A percentile compares a stretch with the other conserved stretches of the same genome.
Evolutionary conservation across 2,329 filamentous ascomycete genomes (phyloP).

Genomic region (Emergomyces africanus): DNA sequence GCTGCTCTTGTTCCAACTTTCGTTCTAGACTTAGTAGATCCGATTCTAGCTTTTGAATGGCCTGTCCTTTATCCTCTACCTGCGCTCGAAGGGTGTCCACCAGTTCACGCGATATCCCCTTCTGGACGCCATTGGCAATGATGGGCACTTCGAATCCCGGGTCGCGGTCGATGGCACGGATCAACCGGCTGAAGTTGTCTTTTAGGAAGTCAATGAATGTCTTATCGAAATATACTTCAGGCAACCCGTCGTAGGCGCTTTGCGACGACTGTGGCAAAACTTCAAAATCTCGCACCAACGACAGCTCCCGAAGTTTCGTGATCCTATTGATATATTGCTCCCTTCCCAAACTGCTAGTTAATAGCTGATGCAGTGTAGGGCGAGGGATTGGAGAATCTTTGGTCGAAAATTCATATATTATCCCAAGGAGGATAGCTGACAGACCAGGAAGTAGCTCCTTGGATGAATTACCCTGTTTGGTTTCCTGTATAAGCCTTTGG

Average conservation of each 20-base stretch:
- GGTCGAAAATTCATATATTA: conserved; percentile 93
- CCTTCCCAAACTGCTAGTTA: conserved; percentile 64
- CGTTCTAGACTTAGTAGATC: conserved; percentile 43
- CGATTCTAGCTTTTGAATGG: conserved; percentile 44
- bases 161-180: conserved; percentile 78
- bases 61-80: conserved; percentile 57
- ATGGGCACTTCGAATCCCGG: conserved; percentile 78
- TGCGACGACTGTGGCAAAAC: conserved; percentile 60
- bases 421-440: conserved; percentile 70
- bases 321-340: conserved; percentile 80
- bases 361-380: conserved; percentile 63
- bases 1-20: conserved; percentile 55
- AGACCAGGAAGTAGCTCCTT: conserved; percentile 65
- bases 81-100: conserved; percentile 74
- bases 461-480: conserved; percentile 48
- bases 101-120: conserved; percentile 85
- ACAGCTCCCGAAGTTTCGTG: conserved; percentile 61
- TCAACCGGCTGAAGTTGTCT: conserved; percentile 80
- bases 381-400: conserved; percentile 89
- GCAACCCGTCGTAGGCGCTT: conserved; percentile 42
- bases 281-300: conserved; percentile 77
- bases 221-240: conserved; percentile 74
- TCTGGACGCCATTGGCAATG: conserved; percentile 64
- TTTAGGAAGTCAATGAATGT: conserved; percentile 90
- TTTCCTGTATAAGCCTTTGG: conserved; percentile 68